Percentiles rank a stretch among this genome's conserved stretches.
These are phyloP conservation scores for Chytriomyces sp. DNA, from an alignment of 192 early-diverging fungal species.

Conservation along the genomic window DNA sequence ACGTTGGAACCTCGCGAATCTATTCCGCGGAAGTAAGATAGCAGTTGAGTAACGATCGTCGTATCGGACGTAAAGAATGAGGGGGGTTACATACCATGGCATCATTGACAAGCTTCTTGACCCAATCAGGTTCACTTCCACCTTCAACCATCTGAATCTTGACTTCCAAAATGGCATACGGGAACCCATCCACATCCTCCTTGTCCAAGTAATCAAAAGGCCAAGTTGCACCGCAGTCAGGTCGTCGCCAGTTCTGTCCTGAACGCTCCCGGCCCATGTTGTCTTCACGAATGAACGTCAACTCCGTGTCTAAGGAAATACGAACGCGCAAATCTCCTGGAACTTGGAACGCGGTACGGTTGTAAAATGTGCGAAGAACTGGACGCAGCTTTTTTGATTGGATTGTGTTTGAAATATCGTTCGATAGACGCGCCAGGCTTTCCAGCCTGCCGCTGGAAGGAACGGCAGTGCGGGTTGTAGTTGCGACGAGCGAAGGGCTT, in stretches of 20 bases:
- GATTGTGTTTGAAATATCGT: slow-evolving; percentile 75
- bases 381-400: slow-evolving; percentile 68
- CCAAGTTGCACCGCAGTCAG: slow-evolving; percentile 77
- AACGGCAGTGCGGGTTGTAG: slow-evolving; percentile 29
- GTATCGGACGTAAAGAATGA: not conserved
- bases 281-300: slow-evolving; percentile 97
- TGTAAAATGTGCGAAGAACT: slow-evolving; percentile 89
- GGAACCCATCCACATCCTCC: slow-evolving; percentile 82
- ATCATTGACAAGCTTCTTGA: slow-evolving; percentile 84
- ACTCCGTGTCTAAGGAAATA: slow-evolving; percentile 93
- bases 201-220: slow-evolving; percentile 83
- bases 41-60: not conserved
- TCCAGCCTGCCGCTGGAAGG: slow-evolving; percentile 47
- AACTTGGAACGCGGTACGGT: slow-evolving; percentile 97
- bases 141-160: slow-evolving; percentile 95
- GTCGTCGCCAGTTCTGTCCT: slow-evolving; percentile 89
- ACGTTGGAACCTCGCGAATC: slow-evolving; percentile 88
- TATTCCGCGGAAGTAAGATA: not conserved
- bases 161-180: slow-evolving; percentile 95
- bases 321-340: slow-evolving; percentile 93
- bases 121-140: slow-evolving; percentile 91
- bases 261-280: slow-evolving; percentile 67
- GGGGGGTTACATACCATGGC: slow-evolving; percentile 62
- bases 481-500: slow-evolving; percentile 14
- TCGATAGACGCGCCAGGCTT: slow-evolving; percentile 70